Conservation (phyloP, 345 rosid genomes). For the Gossypium australe region DNA sequence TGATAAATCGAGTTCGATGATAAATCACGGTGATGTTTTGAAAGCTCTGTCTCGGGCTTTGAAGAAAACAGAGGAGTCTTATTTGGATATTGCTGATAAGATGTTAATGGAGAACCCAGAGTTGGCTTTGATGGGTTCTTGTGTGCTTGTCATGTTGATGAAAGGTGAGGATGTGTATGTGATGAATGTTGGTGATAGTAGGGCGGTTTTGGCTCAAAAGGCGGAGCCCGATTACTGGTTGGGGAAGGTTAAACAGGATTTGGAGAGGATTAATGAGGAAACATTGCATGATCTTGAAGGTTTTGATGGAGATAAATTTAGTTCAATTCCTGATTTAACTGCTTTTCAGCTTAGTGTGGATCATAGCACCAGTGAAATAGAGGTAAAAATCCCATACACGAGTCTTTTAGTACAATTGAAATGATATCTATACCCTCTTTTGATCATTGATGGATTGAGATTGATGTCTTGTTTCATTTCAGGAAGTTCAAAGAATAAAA, state of each 20-base stretch:
- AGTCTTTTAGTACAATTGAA: background rate
- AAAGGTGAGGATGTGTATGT: constrained; percentile 92
- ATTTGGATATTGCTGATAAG: constrained; percentile 73
- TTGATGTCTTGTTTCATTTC: constrained; percentile 15
- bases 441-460: background rate
- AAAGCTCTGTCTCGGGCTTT: constrained; percentile 78
- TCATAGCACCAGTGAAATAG: constrained; percentile 78
- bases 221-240: constrained; percentile 61
- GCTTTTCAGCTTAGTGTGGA: constrained; percentile 76
- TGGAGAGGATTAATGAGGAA: constrained; percentile 85
- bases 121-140: constrained; percentile 92
- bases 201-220: constrained; percentile 83
- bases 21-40: constrained; percentile 64
- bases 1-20: constrained; percentile 25
- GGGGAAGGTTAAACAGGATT: constrained; percentile 62
- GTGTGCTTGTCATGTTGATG: constrained; percentile 91
- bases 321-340: constrained; percentile 24
- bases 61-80: constrained; percentile 82
- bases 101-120: constrained; percentile 87
- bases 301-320: constrained; percentile 32
- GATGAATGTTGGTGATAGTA: constrained; percentile 95
- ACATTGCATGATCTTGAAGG: constrained; percentile 61
- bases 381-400: constrained; percentile 36
- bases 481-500: constrained; percentile 86
- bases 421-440: background rate